Evolutionary conservation across 495 filamentous ascomycete genomes (phyloP), one percentile per base, ranked within the genome.

Genomic region (Aspergillus coremiiformis): DNA sequence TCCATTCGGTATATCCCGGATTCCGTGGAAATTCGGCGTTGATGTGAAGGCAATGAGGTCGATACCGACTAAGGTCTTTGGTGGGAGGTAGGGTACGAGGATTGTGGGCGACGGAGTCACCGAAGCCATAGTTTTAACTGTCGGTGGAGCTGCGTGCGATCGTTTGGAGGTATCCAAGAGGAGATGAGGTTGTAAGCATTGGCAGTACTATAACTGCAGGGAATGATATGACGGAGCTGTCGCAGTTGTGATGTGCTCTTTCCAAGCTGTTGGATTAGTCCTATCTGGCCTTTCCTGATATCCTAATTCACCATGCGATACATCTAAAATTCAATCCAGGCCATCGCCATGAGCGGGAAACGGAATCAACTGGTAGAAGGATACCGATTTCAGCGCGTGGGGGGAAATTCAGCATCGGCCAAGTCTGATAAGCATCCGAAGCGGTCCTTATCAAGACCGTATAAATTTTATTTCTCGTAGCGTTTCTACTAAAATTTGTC

Each of bases 21-120:
- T 77, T 7, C 83, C 83, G 51, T 72, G 70, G 66, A 86, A 84
- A 23, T 73, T 74, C 27, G 73, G 52, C 19, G 76, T 73, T 0
- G 77, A 77, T 21, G 74, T 78, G 58, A 80, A 78, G 46, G 75
- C 75, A 49, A 79, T 69, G 12, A 80, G 71, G 55, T 80, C 73
- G 60, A 78, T 73, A 22, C 75, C 73, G 62, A 76, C 71, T 26
- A 79, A 61, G 43, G 75, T 77, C 47, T 71, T 73, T 5, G 74
- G 66, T 12, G 77, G 76, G 29, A 78, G 70, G 52, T 66, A 15
- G 41, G 70, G 68, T 56, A 78, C 64, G 43, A 79, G 69, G 59
- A 80, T 65, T 23, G 74, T 71, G 12, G 73, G 64, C 14, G 77
- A 61, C 19, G 71, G 67, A 12, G 65, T 60, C 17, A 65, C 39